phyloP scores from a whole-genome alignment of 331 rosid species.

The Telfairia occidentalis region DNA sequence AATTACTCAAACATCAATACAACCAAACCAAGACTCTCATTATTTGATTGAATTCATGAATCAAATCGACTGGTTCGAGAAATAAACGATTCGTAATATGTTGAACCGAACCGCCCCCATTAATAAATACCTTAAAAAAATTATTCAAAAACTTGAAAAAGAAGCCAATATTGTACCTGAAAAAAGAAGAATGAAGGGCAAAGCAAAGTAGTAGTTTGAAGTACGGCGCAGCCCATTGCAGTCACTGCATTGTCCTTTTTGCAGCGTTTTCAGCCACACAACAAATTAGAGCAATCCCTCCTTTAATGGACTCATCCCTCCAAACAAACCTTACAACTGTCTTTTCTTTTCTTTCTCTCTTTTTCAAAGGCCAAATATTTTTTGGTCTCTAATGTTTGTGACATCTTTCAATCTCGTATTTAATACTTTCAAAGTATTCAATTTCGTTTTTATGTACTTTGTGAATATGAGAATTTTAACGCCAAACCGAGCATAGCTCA shows the following conservation, averaged over 20 bases:
- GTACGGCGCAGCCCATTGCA: constrained; percentile 1
- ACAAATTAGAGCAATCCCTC: not conserved
- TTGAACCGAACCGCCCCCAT: not conserved
- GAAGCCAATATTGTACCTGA: not conserved
- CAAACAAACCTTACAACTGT: not conserved
- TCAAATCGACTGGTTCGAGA: not conserved
- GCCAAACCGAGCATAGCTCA: too few species aligned
- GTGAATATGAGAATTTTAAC: too few species aligned
- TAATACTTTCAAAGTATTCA: not conserved
- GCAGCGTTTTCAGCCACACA: not conserved
- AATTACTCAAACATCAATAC: constrained; percentile 2
- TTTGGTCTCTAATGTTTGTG: not conserved
- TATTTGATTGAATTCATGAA: not conserved
- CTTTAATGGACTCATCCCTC: not conserved
- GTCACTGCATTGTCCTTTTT: not conserved
- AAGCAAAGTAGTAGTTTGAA: not conserved
- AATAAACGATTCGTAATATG: not conserved
- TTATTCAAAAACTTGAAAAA: not conserved
- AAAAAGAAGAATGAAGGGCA: not conserved
- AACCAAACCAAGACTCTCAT: not conserved
- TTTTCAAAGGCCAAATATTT: not conserved
- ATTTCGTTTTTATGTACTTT: too few species aligned
- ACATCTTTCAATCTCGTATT: not conserved
- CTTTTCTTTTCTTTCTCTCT: not conserved
- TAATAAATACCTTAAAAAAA: not conserved